These are phyloP conservation scores for Epichloe typhina DNA, from an alignment of 2,329 filamentous ascomycete species.

Conservation along the genomic window DNA sequence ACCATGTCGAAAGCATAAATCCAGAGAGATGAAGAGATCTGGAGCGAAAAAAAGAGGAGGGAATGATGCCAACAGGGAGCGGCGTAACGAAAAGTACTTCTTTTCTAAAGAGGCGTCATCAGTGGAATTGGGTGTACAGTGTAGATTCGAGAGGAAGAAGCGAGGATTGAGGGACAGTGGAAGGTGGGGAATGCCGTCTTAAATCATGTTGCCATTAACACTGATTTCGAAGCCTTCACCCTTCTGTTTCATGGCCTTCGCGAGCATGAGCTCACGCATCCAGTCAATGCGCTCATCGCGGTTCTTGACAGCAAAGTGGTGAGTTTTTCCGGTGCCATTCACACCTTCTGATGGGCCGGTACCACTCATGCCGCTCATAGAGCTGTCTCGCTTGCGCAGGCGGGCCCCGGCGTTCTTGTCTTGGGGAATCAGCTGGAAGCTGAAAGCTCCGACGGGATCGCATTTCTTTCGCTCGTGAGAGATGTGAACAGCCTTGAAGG, in stretches of 20 bases:
- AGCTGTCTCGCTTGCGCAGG: conserved; percentile 41
- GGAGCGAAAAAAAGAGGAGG: not conserved
- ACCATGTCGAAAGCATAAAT: not conserved
- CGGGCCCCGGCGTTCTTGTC: conserved; percentile 37
- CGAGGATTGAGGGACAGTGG: not conserved
- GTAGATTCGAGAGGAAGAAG: not conserved
- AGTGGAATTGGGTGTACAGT: no score
- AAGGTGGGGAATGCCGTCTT: not conserved
- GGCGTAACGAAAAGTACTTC: not conserved
- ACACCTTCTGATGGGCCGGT: conserved; percentile 28
- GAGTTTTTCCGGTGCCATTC: conserved; percentile 64
- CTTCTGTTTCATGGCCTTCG: conserved; percentile 76
- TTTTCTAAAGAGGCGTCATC: not conserved
- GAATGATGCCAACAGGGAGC: not conserved
- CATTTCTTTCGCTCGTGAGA: conserved; percentile 39
- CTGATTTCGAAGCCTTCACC: conserved; percentile 70
- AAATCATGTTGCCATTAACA: conserved; percentile 65
- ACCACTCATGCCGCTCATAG: conserved; percentile 19
- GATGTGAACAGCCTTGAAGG: conserved; percentile 69
- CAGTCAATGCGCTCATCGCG: conserved; percentile 91
- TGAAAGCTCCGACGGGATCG: conserved; percentile 54
- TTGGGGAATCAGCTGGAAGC: conserved; percentile 74
- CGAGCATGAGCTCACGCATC: conserved; percentile 90
- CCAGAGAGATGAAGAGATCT: no score
- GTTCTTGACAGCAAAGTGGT: conserved; percentile 83